These are phyloP conservation scores for Uronychia binucleata DNA, from an alignment of 73 alveolate genomes.

Conservation along the genomic window DNA sequence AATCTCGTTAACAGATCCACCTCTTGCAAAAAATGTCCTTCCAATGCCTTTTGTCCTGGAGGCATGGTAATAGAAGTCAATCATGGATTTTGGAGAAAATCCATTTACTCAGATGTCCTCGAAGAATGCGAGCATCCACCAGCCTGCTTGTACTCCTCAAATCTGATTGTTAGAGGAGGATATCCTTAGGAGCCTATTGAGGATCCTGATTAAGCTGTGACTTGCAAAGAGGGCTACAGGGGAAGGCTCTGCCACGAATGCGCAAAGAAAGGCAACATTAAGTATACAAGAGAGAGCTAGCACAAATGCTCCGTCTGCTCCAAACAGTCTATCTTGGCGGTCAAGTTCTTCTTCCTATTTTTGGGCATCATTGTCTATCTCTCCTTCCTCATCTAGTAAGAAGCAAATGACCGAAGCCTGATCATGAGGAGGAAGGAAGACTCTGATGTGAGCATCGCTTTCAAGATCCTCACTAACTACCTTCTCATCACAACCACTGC, in stretches of 20 bases:
- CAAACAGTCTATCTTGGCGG: not conserved
- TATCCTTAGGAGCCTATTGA: not conserved
- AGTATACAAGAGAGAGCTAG: not conserved
- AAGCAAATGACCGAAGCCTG: not conserved
- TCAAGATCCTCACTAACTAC: constrained; percentile 2
- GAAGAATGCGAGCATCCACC: constrained; percentile 3
- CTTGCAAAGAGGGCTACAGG: constrained; percentile 13
- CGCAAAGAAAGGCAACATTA: not conserved
- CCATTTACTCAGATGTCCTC: not conserved
- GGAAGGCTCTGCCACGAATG: constrained; percentile 20
- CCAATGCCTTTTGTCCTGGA: constrained; percentile 13
- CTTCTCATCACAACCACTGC: not conserved
- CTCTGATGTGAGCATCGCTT: not conserved
- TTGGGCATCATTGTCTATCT: not conserved
- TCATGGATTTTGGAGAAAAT: constrained; percentile 15
- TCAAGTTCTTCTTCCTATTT: not conserved
- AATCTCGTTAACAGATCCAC: constrained; percentile 6
- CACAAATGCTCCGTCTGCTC: constrained; percentile 13
- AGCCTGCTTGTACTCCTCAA: too few species aligned
- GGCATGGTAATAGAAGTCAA: constrained; percentile 11
- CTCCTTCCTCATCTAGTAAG: not conserved
- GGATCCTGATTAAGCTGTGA: constrained; percentile 5
- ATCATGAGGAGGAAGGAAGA: not conserved
- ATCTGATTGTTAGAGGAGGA: too few species aligned
- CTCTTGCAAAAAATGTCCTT: constrained; percentile 1